Base-by-base conservation (phyloP, 1,139 yeast genomes). In the Blastobotrys raffinosifermentans region DNA sequence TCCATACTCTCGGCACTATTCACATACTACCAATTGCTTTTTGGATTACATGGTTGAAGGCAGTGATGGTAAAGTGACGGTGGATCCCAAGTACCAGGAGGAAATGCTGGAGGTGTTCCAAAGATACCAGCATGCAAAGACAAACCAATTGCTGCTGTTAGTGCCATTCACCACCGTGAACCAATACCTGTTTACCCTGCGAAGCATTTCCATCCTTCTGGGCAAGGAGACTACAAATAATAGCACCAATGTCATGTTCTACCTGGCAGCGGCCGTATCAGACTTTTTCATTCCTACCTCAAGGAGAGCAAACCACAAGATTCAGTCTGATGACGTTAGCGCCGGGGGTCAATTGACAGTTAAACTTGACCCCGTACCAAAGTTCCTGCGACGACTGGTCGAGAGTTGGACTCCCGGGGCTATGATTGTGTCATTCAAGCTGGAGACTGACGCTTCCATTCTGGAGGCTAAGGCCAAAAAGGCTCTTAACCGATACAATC, bases 331-430 rank as follows among this genome's bases (percentile, higher is more conserved):
- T 15, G 76, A 76, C 15, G 72, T 72, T 33, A n/a, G n/a, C n/a
- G 75, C 68, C 11, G 71, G 70, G 2, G 86, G 87, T 2, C 84
- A 82, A 54, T 67, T 91, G 39, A 75, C 82, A 14, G 86, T 91
- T 17, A 82, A 86, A 51, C 67, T 91, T 48, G 96, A 91, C 54
- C 97, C 95, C 11, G 98, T 93, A 2, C 98, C 99, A 11, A 91
- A 91, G 58, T 91, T 93, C 51, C 70, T 91, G 51, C 74, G 85
- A 48, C 69, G 96, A 43, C 67, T 93, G 47, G 96, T 89, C 1
- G 95, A 86, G 49, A 74, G 79, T 20, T 91, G 98, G 98, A 94
- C 96, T 0, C 94, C 94, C 1, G 76, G 79, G 6, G 94, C 97
- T 1, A 83, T 87, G 94, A 86, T 93, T 43, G 83, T 91, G 2